Percentiles rank a stretch among this genome's conserved stretches.
phyloP scores from a whole-genome alignment of 192 early-diverging fungal genomes.

The Linnemannia schmuckeri region DNA sequence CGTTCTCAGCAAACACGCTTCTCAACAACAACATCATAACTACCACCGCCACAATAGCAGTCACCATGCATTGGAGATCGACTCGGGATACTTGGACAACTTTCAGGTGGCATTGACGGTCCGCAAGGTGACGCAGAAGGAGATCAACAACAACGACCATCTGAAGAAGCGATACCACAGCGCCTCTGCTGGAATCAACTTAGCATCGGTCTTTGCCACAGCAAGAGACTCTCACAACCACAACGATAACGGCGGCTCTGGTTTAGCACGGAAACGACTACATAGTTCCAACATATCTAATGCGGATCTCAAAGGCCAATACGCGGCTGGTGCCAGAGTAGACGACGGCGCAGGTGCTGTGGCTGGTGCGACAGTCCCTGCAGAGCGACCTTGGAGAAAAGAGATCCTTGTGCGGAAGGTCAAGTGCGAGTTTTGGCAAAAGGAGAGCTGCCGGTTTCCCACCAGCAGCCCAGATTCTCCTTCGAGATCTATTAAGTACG shows the following conservation, averaged over 20 bases:
- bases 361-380: not conserved
- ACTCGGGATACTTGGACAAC: slow-evolving; percentile 26
- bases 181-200: not conserved
- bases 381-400: slow-evolving; percentile 24
- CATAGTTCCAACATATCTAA: not conserved
- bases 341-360: not conserved
- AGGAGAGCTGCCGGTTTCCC: slow-evolving; percentile 46
- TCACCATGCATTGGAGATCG: slow-evolving; percentile 8
- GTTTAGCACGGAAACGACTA: not conserved
- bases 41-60: not conserved
- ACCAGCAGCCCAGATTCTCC: not conserved
- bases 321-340: not conserved
- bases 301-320: not conserved
- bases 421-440: slow-evolving; percentile 56
- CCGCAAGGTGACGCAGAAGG: slow-evolving; percentile 40
- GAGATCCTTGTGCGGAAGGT: slow-evolving; percentile 50
- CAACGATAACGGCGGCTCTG: not conserved
- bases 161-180: slow-evolving; percentile 26
- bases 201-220: slow-evolving; percentile 5
- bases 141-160: slow-evolving; percentile 9
- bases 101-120: slow-evolving; percentile 52
- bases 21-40: slow-evolving; percentile 1
- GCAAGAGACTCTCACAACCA: not conserved
- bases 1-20: slow-evolving; percentile 19
- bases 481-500: slow-evolving; percentile 37